Percentiles rank a stretch among this genome's conserved stretches.
phyloP scores from a whole-genome alignment of 129 eudicot genomes.

The Cynara cardunculus region DNA sequence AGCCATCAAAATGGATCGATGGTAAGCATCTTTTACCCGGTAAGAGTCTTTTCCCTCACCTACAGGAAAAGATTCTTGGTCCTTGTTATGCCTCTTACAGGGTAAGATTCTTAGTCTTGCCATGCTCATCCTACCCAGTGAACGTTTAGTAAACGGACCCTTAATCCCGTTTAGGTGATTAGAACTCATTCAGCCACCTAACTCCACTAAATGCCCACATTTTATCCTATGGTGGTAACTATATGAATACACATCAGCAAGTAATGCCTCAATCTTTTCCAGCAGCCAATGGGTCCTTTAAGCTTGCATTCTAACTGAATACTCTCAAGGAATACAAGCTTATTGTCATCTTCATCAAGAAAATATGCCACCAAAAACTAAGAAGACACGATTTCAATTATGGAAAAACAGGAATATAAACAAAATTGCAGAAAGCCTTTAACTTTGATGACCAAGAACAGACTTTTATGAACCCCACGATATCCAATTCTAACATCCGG shows the following conservation, averaged over 20 bases:
- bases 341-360: constrained; percentile 4
- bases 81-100: too few species aligned
- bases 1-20: too few species aligned
- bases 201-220: not conserved
- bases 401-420: not conserved
- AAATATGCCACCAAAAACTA: not conserved
- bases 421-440: not conserved
- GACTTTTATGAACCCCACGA: not conserved
- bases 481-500: not conserved
- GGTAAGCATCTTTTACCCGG: too few species aligned
- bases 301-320: too few species aligned
- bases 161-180: too few species aligned
- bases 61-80: too few species aligned
- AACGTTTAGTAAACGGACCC: too few species aligned
- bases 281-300: not conserved
- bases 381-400: not conserved
- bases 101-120: too few species aligned
- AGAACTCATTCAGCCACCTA: too few species aligned
- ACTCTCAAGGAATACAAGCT: not conserved
- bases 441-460: not conserved
- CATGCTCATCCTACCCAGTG: too few species aligned
- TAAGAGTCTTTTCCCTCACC: too few species aligned
- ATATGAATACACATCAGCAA: not conserved
- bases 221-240: not conserved
- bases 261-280: too few species aligned